Conservation (phyloP, 1,284 basidiomycete genomes). For the Leccinum solheimii region DNA sequence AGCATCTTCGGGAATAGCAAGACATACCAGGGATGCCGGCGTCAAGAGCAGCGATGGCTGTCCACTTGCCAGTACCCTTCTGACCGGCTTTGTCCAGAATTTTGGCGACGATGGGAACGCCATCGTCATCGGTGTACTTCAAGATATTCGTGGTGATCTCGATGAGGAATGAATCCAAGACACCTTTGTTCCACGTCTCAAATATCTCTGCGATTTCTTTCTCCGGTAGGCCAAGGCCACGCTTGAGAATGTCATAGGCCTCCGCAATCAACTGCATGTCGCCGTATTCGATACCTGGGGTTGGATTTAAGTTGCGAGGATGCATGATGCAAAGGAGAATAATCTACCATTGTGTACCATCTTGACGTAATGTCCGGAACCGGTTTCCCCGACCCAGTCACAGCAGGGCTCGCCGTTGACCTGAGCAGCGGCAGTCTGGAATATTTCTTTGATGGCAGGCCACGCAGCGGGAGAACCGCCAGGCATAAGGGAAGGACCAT, state of each 20-base stretch:
- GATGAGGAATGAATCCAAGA: constrained; percentile 99
- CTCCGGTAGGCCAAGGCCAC: constrained; percentile 85
- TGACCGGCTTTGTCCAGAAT: constrained; percentile 97
- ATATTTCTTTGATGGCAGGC: constrained; percentile 97
- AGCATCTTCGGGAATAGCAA: constrained; percentile 8
- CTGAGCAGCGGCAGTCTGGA: constrained; percentile 97
- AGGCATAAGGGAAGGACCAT: constrained; percentile 99
- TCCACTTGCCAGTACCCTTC: constrained; percentile 99
- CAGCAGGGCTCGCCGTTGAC: constrained; percentile 97
- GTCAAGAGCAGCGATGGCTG: constrained; percentile 96
- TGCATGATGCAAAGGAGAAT: constrained; percentile 11
- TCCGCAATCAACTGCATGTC: constrained; percentile 99
- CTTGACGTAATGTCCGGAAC: constrained; percentile 95
- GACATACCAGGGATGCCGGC: constrained; percentile 82
- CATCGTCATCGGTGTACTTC: constrained; percentile 96
- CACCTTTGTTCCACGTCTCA: constrained; percentile 95
- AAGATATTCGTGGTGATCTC: constrained; percentile 97
- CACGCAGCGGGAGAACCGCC: constrained; percentile 95
- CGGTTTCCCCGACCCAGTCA: constrained; percentile 98
- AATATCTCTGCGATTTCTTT: constrained; percentile 91
- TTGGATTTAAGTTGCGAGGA: constrained; percentile 12
- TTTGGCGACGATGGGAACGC: constrained; percentile 87
- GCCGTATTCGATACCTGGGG: constrained; percentile 93
- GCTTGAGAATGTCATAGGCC: constrained; percentile 97
- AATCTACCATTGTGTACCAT: constrained; percentile 96